Evolutionary conservation across 768 basidiomycete genomes (phyloP).

Genomic region (Trichaptum fuscoviolaceum): DNA sequence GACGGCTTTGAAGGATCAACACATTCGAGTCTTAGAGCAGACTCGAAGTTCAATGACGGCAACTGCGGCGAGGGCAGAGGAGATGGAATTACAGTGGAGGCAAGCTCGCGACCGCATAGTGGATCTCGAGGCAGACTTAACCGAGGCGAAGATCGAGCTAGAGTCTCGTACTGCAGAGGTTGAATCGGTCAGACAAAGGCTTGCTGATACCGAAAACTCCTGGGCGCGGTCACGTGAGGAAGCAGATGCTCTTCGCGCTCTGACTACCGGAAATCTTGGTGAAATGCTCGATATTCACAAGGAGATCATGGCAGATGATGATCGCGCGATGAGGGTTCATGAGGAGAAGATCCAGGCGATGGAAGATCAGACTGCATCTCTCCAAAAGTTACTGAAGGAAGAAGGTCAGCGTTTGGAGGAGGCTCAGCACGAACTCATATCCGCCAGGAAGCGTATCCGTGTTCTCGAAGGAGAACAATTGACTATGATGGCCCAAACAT

Average conservation of each 20-base stretch:
- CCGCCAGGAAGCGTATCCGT: conserved; percentile 60
- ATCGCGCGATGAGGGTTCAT: conserved; percentile 67
- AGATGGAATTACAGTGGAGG: conserved; percentile 70
- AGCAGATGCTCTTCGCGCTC: conserved; percentile 81
- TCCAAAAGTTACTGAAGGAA: conserved; percentile 79
- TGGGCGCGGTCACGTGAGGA: conserved; percentile 93
- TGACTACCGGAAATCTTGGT: conserved; percentile 82
- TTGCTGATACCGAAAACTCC: conserved; percentile 81
- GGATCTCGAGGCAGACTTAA: conserved; percentile 70
- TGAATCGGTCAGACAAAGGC: conserved; percentile 57
- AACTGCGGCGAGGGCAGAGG: conserved; percentile 70
- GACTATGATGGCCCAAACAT: conserved; percentile 64
- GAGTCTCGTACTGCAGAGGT: conserved; percentile 71
- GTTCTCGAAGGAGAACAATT: conserved; percentile 63
- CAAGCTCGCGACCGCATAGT: conserved; percentile 64
- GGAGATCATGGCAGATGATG: conserved; percentile 80
- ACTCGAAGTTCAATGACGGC: conserved; percentile 71
- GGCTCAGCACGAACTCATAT: conserved; percentile 53
- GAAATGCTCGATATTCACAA: conserved; percentile 85
- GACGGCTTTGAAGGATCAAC: conserved; percentile 66
- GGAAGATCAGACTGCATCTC: conserved; percentile 68
- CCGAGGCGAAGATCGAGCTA: conserved; percentile 75
- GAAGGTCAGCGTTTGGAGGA: conserved; percentile 67
- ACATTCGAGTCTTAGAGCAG: conserved; percentile 84
- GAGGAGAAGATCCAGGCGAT: conserved; percentile 78